A percentile compares a stretch with the other conserved stretches of the same genome.
These are phyloP conservation scores for Hanseniaspora lindneri DNA, from an alignment of 805 yeast genomes.

Conservation along the genomic window DNA sequence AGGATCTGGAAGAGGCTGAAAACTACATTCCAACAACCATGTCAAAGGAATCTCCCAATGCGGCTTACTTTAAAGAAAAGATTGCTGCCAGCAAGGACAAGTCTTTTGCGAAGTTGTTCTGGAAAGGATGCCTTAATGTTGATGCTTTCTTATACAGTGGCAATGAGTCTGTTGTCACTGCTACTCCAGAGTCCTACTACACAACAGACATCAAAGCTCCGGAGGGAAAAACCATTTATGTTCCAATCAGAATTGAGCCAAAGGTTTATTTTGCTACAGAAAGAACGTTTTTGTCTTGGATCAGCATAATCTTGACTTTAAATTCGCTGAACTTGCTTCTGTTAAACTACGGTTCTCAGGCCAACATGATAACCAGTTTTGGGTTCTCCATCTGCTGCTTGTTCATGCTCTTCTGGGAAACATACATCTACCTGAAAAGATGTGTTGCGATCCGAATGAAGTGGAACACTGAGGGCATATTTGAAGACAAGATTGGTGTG, in stretches of 20 bases:
- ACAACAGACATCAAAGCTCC: slow-evolving; percentile 57
- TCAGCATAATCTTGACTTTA: slow-evolving; percentile 76
- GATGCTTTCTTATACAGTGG: slow-evolving; percentile 43
- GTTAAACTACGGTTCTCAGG: slow-evolving; percentile 67
- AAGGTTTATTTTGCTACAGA: slow-evolving; percentile 98
- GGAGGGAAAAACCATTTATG: slow-evolving; percentile 75
- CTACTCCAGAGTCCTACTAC: slow-evolving; percentile 43
- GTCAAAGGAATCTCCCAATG: slow-evolving; percentile 23
- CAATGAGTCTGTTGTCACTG: slow-evolving; percentile 44
- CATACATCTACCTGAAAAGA: slow-evolving; percentile 66
- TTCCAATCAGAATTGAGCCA: slow-evolving; percentile 94
- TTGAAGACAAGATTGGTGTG: slow-evolving; percentile 77
- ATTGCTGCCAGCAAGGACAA: slow-evolving; percentile 18
- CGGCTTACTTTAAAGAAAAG: slow-evolving; percentile 26
- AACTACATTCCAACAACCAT: slow-evolving; percentile 37
- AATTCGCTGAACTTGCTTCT: slow-evolving; percentile 83
- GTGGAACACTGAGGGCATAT: slow-evolving; percentile 51
- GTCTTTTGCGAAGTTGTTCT: slow-evolving; percentile 21
- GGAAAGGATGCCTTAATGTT: slow-evolving; percentile 18
- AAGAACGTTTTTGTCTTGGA: slow-evolving; percentile 87
- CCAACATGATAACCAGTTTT: slow-evolving; percentile 68
- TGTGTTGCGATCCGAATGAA: slow-evolving; percentile 71
- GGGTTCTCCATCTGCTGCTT: slow-evolving; percentile 79
- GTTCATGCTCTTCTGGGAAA: slow-evolving; percentile 58
- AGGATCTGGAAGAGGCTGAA: slow-evolving; percentile 59